Evolutionary conservation across 495 filamentous ascomycete species (phyloP), one percentile per base, ranked within the genome.

Genomic region (Delitschia confertaspora): DNA sequence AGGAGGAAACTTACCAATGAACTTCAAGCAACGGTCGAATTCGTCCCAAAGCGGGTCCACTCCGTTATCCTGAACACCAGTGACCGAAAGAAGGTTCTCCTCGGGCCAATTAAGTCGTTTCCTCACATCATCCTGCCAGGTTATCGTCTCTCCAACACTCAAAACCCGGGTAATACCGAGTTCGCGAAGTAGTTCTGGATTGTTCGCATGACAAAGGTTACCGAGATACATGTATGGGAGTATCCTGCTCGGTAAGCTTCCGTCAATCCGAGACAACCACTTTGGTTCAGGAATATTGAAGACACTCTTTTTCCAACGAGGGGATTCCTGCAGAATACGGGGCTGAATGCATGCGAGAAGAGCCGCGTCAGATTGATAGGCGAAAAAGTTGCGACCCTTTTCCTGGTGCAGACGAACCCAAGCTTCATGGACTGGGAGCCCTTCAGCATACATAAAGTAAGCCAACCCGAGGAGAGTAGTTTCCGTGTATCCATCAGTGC

Each of bases 151-250:
- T 6, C 91, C 91, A n/a, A 98, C 87, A 56, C 87, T 94, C 30
- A 98, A 68, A 39, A 98, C 81, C 57, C 88, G 82, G 35, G 69
- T 72, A 51, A 98, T 93, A 1, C 89, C 89, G 58, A 98, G 64
- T 33, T 76, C 73, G 56, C 69, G 68, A 7, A 98, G 64, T 33
- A 98, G 62, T 21, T 83, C 82, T 0, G 86, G 86, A 53, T 95
- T 96, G 55, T 95, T 95, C 1, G 89, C 89, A 49, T 96, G 89
- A 1, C 75, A 74, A 3, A 96, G 70, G 58, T 95, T 96, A 1
- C 89, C 89, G 13, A 96, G 71, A 58, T 96, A 96, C 79, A 96
- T 86, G 58, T 95, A 94, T n/a, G 83, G 78, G 18, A 94, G 61
- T 33, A 98, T 76, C 3, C 88, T 75, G 53, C 84, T 93, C 0